Conservation (phyloP, 2,329 filamentous ascomycete species). For the Sphaceloma murrayae region DNA sequence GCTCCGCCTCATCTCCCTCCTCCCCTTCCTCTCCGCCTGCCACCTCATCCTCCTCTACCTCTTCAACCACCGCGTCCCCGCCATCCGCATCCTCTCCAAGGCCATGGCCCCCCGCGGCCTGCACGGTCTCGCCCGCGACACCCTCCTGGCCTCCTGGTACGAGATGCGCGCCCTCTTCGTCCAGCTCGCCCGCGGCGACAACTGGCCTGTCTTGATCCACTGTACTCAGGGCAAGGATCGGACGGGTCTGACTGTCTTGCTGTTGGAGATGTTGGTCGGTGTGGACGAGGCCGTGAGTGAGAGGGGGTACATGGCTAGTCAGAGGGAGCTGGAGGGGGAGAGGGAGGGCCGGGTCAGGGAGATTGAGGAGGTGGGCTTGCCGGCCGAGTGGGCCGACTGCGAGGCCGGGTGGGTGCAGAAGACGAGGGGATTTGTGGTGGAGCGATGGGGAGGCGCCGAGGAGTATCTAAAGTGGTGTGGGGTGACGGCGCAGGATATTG, state of each 20-base stretch:
- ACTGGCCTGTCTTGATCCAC: slow-evolving; percentile 62
- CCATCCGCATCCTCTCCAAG: slow-evolving; percentile 58
- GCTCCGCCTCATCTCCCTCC: slow-evolving; percentile 53
- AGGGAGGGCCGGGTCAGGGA: slow-evolving; percentile 56
- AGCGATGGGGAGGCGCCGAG: slow-evolving; percentile 56
- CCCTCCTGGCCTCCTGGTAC: slow-evolving; percentile 54
- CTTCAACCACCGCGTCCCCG: slow-evolving; percentile 57
- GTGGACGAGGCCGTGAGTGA: slow-evolving; percentile 52
- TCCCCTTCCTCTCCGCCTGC: slow-evolving; percentile 58
- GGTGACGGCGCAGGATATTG: slow-evolving; percentile 31
- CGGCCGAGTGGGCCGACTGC: slow-evolving; percentile 62
- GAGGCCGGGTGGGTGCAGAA: slow-evolving; percentile 53
- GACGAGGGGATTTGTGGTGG: slow-evolving; percentile 49
- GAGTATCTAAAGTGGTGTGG: slow-evolving; percentile 57
- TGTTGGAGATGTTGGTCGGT: slow-evolving; percentile 56
- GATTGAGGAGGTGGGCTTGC: slow-evolving; percentile 59
- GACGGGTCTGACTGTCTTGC: slow-evolving; percentile 60
- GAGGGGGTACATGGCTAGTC: slow-evolving; percentile 62
- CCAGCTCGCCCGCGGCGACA: slow-evolving; percentile 38
- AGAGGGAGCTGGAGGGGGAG: slow-evolving; percentile 51
- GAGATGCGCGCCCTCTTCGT: slow-evolving; percentile 51
- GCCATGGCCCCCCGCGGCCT: slow-evolving; percentile 66
- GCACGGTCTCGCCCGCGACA: slow-evolving; percentile 58
- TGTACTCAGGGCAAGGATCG: slow-evolving; percentile 88
- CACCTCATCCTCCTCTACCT: slow-evolving; percentile 55